Percentiles rank a stretch among this genome's conserved stretches.
Conservation (phyloP, 257 asterid genomes). For the Osmanthus fragrans region DNA sequence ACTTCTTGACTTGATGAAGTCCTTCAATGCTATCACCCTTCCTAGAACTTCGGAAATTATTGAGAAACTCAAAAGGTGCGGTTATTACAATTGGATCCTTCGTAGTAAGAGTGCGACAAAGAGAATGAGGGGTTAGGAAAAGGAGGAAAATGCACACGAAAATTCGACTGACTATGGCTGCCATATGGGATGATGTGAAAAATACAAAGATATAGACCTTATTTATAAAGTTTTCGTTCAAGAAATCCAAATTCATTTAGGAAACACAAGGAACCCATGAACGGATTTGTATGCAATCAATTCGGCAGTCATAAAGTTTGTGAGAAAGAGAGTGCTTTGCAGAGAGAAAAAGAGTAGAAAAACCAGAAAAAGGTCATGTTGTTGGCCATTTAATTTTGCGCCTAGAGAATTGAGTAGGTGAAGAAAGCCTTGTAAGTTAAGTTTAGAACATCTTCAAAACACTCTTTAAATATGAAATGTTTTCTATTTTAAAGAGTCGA, state of each 20-base stretch:
- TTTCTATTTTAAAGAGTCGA: too few relatives aligned
- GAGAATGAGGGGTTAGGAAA: not conserved
- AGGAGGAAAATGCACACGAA: not conserved
- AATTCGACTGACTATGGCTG: not conserved
- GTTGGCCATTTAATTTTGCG: too few relatives aligned
- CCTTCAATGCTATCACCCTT: not conserved
- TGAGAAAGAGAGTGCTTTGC: not conserved
- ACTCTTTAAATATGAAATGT: too few relatives aligned
- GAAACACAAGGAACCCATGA: not conserved
- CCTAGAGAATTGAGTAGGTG: too few relatives aligned
- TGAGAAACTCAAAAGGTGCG: not conserved
- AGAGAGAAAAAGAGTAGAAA: too few relatives aligned
- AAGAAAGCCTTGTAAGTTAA: too few relatives aligned
- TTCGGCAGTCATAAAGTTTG: not conserved
- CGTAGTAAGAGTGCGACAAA: not conserved
- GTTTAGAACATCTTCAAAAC: too few relatives aligned
- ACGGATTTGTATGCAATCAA: not conserved
- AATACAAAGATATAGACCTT: not conserved
- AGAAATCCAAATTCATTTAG: not conserved
- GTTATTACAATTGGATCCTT: not conserved
- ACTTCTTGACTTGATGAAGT: slow-evolving; percentile 19
- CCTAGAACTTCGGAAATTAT: not conserved
- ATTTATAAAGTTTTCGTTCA: not conserved
- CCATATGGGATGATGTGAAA: slow-evolving; percentile 4
- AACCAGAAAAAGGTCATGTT: too few relatives aligned